Conservation (phyloP, 1,284 basidiomycete species). For the Leccinum proliferum region DNA sequence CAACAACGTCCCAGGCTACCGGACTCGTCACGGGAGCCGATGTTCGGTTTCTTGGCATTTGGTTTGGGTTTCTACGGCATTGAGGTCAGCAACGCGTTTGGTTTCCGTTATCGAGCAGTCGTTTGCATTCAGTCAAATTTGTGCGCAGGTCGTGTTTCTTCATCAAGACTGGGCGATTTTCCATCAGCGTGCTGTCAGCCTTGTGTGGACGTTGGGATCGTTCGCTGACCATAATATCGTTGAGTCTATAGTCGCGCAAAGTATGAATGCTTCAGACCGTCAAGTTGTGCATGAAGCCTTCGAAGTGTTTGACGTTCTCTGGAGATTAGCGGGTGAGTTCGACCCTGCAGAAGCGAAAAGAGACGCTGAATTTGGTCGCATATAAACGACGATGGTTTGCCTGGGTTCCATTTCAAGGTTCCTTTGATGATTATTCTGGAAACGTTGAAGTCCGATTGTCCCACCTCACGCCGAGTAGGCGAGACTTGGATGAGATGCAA, state of each 20-base stretch:
- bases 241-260: conserved; percentile 71
- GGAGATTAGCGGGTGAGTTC: conserved; percentile 79
- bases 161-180: conserved; percentile 62
- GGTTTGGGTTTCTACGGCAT: conserved; percentile 61
- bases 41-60: conserved; percentile 44
- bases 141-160: conserved; percentile 45
- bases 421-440: conserved; percentile 89
- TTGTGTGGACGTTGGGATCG: conserved; percentile 84
- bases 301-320: conserved; percentile 89
- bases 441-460: conserved; percentile 71
- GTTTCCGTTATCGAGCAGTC: conserved; percentile 52
- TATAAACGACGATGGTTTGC: conserved; percentile 79
- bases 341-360: not conserved
- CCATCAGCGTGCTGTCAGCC: conserved; percentile 73
- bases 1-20: conserved; percentile 44
- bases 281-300: conserved; percentile 56
- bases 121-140: conserved; percentile 41
- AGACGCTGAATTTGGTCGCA: conserved; percentile 3
- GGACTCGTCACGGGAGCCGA: conserved; percentile 28
- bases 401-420: conserved; percentile 76
- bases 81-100: conserved; percentile 43
- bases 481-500: conserved; percentile 97
- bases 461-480: conserved; percentile 67
- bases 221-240: conserved; percentile 59
- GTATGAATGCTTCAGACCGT: conserved; percentile 50